phyloP scores from a whole-genome alignment of 140 eudicot species.

The Flaveria floridana region DNA sequence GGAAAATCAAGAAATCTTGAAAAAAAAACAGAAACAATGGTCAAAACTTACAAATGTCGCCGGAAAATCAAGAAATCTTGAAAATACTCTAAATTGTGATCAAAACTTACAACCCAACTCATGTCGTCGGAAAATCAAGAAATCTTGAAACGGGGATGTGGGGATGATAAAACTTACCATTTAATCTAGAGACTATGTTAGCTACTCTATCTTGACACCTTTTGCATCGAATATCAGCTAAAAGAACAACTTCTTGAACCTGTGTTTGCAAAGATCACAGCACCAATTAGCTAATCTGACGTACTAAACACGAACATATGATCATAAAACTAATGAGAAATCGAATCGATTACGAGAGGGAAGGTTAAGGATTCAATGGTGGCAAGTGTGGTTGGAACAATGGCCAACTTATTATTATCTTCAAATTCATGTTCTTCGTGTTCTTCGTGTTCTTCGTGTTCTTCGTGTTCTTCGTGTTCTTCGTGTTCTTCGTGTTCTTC shows the following conservation, averaged over 20 bases:
- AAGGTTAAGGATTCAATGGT: slow-evolving; percentile 66
- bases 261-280: slow-evolving; percentile 25
- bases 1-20: not conserved
- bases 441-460: not conserved
- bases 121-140: slow-evolving; percentile 19
- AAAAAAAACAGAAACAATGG: not conserved
- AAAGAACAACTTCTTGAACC: slow-evolving; percentile 82
- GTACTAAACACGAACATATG: not conserved
- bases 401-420: slow-evolving; percentile 20
- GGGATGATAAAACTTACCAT: slow-evolving; percentile 44
- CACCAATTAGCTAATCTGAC: slow-evolving; percentile 9
- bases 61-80: not conserved
- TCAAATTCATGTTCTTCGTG: slow-evolving; percentile 6
- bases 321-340: not conserved
- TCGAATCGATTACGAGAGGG: slow-evolving; percentile 51
- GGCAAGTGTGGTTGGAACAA: slow-evolving; percentile 62
- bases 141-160: not conserved
- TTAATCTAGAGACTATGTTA: slow-evolving; percentile 59
- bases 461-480: slow-evolving; percentile 9
- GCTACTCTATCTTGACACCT: slow-evolving; percentile 76
- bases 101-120: not conserved
- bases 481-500: slow-evolving; percentile 6
- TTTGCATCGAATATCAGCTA: slow-evolving; percentile 73
- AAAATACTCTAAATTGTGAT: not conserved
- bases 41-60: too few relatives aligned